Evolutionary conservation across 208 protist species (phyloP).

Genomic region (Trypanosoma theileri): DNA sequence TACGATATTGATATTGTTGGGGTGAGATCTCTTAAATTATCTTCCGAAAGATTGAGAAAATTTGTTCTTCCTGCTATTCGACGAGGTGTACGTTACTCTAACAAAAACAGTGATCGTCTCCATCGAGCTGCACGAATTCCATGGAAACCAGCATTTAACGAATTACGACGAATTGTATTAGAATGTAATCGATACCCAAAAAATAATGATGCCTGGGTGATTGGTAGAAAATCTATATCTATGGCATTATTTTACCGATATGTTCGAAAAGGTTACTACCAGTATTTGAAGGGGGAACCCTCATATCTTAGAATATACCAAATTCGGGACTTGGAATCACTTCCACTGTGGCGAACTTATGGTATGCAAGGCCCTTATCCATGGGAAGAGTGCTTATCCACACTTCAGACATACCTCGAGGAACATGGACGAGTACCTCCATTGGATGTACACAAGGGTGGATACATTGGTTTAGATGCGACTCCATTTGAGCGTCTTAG

Average conservation of each 20-base stretch:
- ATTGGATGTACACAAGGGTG: constrained; percentile 77
- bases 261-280: constrained; percentile 59
- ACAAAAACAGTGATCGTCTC: constrained; percentile 57
- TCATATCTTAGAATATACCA: constrained; percentile 69
- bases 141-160: constrained; percentile 68
- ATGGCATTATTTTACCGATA: constrained; percentile 76
- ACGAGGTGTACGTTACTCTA: constrained; percentile 71
- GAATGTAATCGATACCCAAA: constrained; percentile 81
- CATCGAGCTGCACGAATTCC: constrained; percentile 60
- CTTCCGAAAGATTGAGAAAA: constrained; percentile 45
- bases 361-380: constrained; percentile 74
- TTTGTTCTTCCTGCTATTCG: constrained; percentile 75
- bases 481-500: constrained; percentile 71
- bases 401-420: constrained; percentile 38
- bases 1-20: constrained; percentile 76
- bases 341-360: constrained; percentile 62
- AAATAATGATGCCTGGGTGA: constrained; percentile 79
- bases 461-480: constrained; percentile 76
- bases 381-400: constrained; percentile 70
- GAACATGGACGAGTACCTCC: constrained; percentile 39
- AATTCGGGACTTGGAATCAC: constrained; percentile 67
- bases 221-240: constrained; percentile 66
- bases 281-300: constrained; percentile 38
- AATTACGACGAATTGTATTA: constrained; percentile 66
- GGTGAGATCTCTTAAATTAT: constrained; percentile 59